These are phyloP conservation scores for Arthrobotrys musiformis DNA, from an alignment of 2,329 filamentous ascomycete species.

Conservation along the genomic window DNA sequence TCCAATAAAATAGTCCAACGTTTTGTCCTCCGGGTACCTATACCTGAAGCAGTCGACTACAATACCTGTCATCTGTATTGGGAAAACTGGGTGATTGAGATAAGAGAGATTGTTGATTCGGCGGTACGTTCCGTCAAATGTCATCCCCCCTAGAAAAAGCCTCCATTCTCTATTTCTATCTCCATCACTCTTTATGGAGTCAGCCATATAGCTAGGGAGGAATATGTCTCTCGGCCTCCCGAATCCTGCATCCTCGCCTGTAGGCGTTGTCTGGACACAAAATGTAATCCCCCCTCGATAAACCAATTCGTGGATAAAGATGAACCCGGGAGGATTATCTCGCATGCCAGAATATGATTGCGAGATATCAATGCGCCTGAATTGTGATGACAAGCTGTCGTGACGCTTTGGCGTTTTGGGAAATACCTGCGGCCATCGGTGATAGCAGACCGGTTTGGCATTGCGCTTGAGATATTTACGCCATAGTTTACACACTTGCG, in stretches of 20 bases:
- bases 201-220: constrained; percentile 12
- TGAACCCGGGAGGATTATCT: constrained; percentile 6
- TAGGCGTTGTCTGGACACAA: constrained; percentile 31
- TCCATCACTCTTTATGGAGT: constrained; percentile 23
- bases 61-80: constrained; percentile 9
- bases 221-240: constrained; percentile 27
- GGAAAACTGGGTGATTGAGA: constrained; percentile 37
- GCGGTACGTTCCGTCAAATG: constrained; percentile 22
- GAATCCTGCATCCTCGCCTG: constrained; percentile 17
- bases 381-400: constrained; percentile 6
- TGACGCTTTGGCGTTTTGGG: neutral
- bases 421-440: constrained; percentile 11
- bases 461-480: constrained; percentile 32
- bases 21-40: constrained; percentile 36
- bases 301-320: constrained; percentile 35
- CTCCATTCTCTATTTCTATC: constrained; percentile 28
- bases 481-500: constrained; percentile 40
- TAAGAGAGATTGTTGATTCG: constrained; percentile 33
- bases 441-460: constrained; percentile 34
- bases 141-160: constrained; percentile 16
- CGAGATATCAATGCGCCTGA: constrained; percentile 8
- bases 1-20: constrained; percentile 34
- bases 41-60: constrained; percentile 39
- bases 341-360: constrained; percentile 11
- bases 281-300: constrained; percentile 39